Base-by-base conservation (phyloP, 306 rosid species). In the Lagenaria siceraria region DNA sequence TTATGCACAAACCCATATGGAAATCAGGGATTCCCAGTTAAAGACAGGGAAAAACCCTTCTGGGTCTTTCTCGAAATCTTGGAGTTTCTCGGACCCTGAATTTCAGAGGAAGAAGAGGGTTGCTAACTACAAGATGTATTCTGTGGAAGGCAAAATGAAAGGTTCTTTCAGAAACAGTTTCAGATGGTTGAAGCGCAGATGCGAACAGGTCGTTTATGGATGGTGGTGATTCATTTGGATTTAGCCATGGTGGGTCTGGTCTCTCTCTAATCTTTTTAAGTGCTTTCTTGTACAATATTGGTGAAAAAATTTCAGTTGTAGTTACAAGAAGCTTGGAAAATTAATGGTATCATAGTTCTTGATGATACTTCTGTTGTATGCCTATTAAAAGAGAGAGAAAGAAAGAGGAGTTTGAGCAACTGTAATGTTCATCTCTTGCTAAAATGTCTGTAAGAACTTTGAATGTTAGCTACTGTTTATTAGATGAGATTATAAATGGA, bases 41-140 rank as follows among this genome's bases (percentile, higher is more conserved):
- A 81, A 84, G 71, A 88, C 76, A 74, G 86, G 72, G 75, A 81
- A 84, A 60, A 70, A 19, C 27, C 83, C 22, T 8, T 19, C 36
- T 43, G 77, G 80, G 17, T 74, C 78, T 70, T n/a, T 61, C 61
- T 81, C 92, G 9, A 86, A 81, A 71, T 78, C 27, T 64, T 86
- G 92, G 92, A 83, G 84, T 43, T 83, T 87, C 21, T 69, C 17
- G 79, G 92, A 89, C 19, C 89, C 89, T 4, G 90, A 89, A 21
- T 79, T 89, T 80, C 90, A 89, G 65, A 87, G 93, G 83, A 87
- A 87, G 81, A 89, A 87, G 75, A 87, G 93, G 29, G 86, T 89
- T 14, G 93, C 88, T 21, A 82, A 83, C 10, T 89, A 89, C 77
- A 89, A 87, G 78, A 77, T 87, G 31, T 89, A 89, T 72, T 29